Conservation (phyloP, 768 basidiomycete species). For the Hericium alpestre region DNA sequence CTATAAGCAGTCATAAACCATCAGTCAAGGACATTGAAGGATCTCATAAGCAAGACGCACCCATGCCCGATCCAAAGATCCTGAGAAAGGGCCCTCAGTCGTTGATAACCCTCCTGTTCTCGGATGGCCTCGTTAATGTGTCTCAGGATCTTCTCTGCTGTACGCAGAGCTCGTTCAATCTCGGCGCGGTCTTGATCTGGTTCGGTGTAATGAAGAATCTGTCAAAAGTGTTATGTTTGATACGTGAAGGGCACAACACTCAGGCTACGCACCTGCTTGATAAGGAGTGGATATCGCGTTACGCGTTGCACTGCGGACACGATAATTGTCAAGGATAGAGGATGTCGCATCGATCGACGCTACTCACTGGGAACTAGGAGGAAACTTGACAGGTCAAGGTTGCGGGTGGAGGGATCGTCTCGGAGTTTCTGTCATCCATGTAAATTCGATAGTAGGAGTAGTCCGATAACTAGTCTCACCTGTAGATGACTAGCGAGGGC, state of each 20-base stretch:
- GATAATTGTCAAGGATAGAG: not conserved
- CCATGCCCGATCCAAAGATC: constrained; percentile 83
- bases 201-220: constrained; percentile 77
- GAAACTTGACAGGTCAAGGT: constrained; percentile 84
- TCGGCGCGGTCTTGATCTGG: constrained; percentile 46
- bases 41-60: constrained; percentile 27
- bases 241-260: not conserved
- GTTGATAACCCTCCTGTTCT: constrained; percentile 69
- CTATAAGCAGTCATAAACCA: constrained; percentile 21
- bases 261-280: constrained; percentile 48
- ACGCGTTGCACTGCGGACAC: constrained; percentile 75
- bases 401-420: constrained; percentile 67
- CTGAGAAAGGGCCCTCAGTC: constrained; percentile 64
- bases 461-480: constrained; percentile 25
- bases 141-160: constrained; percentile 62
- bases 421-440: constrained; percentile 45
- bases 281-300: constrained; percentile 85
- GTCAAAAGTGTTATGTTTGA: not conserved
- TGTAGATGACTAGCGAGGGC: constrained; percentile 58
- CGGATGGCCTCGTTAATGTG: constrained; percentile 86
- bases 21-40: not conserved
- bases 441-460: not conserved
- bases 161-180: constrained; percentile 45
- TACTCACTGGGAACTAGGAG: constrained; percentile 79
- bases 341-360: not conserved